These are phyloP conservation scores for Mycena polygramma DNA, from an alignment of 768 basidiomycete species.

Conservation along the genomic window DNA sequence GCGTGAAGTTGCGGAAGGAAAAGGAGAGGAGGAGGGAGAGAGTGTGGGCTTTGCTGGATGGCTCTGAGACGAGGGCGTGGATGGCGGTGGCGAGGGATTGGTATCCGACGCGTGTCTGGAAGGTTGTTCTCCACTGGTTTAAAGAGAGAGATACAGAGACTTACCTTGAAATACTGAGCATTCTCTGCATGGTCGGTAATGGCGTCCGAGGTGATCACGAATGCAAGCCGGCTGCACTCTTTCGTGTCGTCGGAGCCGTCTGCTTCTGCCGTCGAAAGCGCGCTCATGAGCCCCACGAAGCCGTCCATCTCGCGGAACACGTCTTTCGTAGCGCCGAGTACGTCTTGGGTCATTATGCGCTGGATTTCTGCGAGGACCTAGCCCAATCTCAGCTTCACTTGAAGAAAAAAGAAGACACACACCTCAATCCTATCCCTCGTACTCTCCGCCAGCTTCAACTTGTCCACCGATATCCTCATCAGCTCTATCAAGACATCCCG, in stretches of 20 bases:
- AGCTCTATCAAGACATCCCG: slow-evolving; percentile 78
- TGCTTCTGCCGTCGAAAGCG: slow-evolving; percentile 68
- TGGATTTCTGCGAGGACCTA: slow-evolving; percentile 80
- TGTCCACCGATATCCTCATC: slow-evolving; percentile 78
- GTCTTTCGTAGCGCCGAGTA: slow-evolving; percentile 66
- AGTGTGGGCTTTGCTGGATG: slow-evolving; percentile 64
- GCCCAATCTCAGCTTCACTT: too few relatives aligned
- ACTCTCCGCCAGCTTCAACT: slow-evolving; percentile 70
- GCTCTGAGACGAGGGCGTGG: slow-evolving; percentile 61
- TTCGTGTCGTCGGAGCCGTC: slow-evolving; percentile 50
- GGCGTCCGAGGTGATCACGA: slow-evolving; percentile 75
- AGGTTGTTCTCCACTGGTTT: too few relatives aligned
- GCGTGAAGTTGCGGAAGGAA: slow-evolving; percentile 72
- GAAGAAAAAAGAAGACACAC: slow-evolving; percentile 32
- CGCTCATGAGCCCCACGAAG: slow-evolving; percentile 80
- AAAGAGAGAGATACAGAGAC: too few relatives aligned
- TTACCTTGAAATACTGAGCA: slow-evolving; percentile 73
- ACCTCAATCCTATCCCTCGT: slow-evolving; percentile 67
- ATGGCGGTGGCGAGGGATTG: slow-evolving; percentile 73
- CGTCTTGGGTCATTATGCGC: slow-evolving; percentile 74
- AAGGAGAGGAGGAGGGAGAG: slow-evolving; percentile 79
- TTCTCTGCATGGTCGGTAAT: slow-evolving; percentile 70
- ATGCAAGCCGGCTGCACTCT: slow-evolving; percentile 71
- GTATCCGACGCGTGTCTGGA: slow-evolving; percentile 74
- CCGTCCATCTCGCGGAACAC: slow-evolving; percentile 88